phyloP scores from a whole-genome alignment of 2,329 filamentous ascomycete genomes.

The Didymella arachidicola region DNA sequence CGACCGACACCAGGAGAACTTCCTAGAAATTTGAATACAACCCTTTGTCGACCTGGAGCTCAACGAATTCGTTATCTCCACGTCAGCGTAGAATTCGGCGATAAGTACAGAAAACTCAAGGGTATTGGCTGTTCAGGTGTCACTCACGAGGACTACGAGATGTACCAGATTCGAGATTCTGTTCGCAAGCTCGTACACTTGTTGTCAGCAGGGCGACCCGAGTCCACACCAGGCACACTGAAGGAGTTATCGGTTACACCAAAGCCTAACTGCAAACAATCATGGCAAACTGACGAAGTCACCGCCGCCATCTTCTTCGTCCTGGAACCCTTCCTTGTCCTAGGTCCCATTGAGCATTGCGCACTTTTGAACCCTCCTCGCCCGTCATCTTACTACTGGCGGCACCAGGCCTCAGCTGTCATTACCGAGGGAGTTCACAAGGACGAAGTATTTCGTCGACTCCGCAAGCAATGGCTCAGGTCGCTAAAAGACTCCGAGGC shows the following conservation, averaged over 20 bases:
- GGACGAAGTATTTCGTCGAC: neutral
- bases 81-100: neutral
- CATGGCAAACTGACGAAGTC: slow-evolving; percentile 17
- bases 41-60: slow-evolving; percentile 5
- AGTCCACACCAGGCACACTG: neutral
- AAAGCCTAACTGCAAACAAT: neutral
- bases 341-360: slow-evolving; percentile 3
- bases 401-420: neutral
- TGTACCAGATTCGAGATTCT: slow-evolving; percentile 16
- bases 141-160: slow-evolving; percentile 13
- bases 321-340: slow-evolving; percentile 18
- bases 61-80: slow-evolving; percentile 11
- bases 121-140: neutral
- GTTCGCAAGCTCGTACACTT: slow-evolving; percentile 12
- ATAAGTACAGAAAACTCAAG: neutral
- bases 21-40: neutral
- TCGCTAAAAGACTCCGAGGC: too few species aligned
- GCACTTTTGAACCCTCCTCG: neutral
- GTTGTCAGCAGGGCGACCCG: neutral
- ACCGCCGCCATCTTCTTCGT: slow-evolving; percentile 15
- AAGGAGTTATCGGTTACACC: neutral
- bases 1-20: neutral
- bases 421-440: neutral
- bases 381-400: neutral
- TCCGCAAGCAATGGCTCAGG: slow-evolving; percentile 5